Evolutionary conservation across 345 rosid genomes (phyloP).

Genomic region (sweet orange (Citrus sinensis)): DVS_A1.0 CM039163.1:495001-495500

Average conservation of each 20-base stretch:
- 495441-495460: neutral
- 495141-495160: too few species aligned
- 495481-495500: neutral
- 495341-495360: neutral
- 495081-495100: too few species aligned
- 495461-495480: constrained; percentile 13
- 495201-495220: too few species aligned
- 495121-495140: too few species aligned
- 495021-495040: too few species aligned
- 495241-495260: neutral
- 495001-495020: too few species aligned
- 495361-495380: neutral
- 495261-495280: neutral
- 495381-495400: neutral
- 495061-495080: too few species aligned
- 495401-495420: neutral
- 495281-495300: constrained; percentile 15
- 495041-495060: too few species aligned
- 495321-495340: constrained; percentile 1
- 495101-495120: too few species aligned
- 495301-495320: neutral
- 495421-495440: neutral
- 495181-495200: too few species aligned
- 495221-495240: neutral
- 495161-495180: too few species aligned